Base-by-base conservation (phyloP, 2,329 filamentous ascomycete species). In the Colletotrichum sp. region DNA sequence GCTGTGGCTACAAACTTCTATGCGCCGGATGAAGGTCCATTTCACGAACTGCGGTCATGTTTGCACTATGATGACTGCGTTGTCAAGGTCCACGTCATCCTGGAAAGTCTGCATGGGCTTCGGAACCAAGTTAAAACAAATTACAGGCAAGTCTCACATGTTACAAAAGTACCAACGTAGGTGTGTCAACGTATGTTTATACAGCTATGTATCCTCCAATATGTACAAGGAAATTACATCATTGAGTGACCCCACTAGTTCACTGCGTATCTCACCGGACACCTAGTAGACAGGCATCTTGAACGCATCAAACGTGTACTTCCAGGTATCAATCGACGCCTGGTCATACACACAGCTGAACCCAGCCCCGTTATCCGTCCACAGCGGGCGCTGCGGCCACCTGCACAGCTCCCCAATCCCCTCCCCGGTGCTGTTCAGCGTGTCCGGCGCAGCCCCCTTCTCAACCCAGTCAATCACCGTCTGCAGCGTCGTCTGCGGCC, bases 381-480 rank as follows among this genome's bases (percentile, higher is more conserved):
- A 88, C 18, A 85, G 34, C 7, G 86, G 87, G 24, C 87, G 81
- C 28, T 84, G 76, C 24, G 87, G 87, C 84, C 85, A 89, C 30
- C 81, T 81, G 76, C 87, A 89, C 18, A 89, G 75, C 68, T 81
- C 79, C 1, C 18, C 32, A 59, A 85, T 81, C 28, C 39, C 39
- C 5, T 84, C 84, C 7, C 86, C 86, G 1, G 81, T 82, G 24
- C 81, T 86, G 57, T 87, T 87, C 48, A 91, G 78, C 1, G 82
- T 85, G 10, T 80, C 82, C 3, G 89, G 89, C 61, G 83, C 84
- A 6, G 84, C 80, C 4, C 85, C 87, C 14, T 87, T 85, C 82
- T 91, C 89, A 1, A 89, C 89, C 89, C 89, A 91, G 71, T 88
- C 82, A 65, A 91, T 87, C 78, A 89, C 81, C 3, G 81, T 84